These are phyloP conservation scores for Albatrellus sp. DNA, from an alignment of 1,284 basidiomycete genomes.

Conservation along the genomic window DNA sequence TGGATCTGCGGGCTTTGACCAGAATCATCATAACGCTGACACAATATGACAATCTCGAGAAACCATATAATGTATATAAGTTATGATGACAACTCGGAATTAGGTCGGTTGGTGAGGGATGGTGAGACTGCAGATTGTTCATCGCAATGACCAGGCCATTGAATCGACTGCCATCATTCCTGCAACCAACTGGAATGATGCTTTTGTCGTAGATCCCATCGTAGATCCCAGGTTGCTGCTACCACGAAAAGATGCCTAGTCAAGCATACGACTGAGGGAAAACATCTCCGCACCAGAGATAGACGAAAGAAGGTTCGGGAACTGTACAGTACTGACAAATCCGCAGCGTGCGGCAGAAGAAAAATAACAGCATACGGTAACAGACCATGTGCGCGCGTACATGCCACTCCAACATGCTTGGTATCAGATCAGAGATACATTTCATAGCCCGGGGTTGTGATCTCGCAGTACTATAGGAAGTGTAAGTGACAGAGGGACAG, in stretches of 20 bases:
- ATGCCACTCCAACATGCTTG: no score
- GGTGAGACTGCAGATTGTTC: background rate
- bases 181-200: constrained; percentile 9
- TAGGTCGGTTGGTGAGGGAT: background rate
- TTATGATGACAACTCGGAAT: background rate
- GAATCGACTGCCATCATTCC: background rate
- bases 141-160: background rate
- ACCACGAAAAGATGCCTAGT: no score
- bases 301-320: no score
- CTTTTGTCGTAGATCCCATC: no score
- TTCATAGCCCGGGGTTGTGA: constrained; percentile 66
- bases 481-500: constrained; percentile 7
- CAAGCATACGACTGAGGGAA: no score
- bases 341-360: no score
- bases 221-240: no score
- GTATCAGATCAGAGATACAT: background rate
- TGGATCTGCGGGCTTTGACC: background rate
- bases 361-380: no score
- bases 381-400: no score
- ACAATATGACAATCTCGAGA: background rate
- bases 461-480: constrained; percentile 74
- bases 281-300: no score
- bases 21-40: background rate
- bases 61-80: background rate
- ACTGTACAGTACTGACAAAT: no score